Percentiles rank a stretch among this genome's conserved stretches.
Evolutionary conservation across 1,284 basidiomycete genomes (phyloP).

Genomic region (Laetiporus sulphureus): DNA sequence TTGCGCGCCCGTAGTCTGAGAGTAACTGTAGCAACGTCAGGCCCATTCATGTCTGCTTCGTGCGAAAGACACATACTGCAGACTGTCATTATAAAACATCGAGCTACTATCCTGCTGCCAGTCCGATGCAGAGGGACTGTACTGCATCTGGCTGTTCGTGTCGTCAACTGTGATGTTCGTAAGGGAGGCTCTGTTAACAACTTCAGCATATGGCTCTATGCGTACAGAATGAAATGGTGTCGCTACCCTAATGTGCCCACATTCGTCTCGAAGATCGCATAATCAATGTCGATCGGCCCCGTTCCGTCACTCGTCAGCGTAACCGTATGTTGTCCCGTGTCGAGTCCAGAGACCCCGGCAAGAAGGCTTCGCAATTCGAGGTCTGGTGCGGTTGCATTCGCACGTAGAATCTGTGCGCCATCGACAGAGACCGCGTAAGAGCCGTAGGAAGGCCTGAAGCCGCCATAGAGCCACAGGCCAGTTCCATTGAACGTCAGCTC

Average conservation of each 20-base stretch:
- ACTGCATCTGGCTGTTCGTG: constrained; percentile 30
- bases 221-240: neutral
- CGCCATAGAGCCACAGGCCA: constrained; percentile 46
- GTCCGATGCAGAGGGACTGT: constrained; percentile 29
- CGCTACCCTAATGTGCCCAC: constrained; percentile 31
- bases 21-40: constrained; percentile 34
- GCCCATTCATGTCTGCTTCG: too few species aligned
- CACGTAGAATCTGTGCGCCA: constrained; percentile 30
- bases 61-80: constrained; percentile 41
- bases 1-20: constrained; percentile 31
- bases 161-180: constrained; percentile 34
- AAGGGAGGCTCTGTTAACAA: constrained; percentile 21
- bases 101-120: constrained; percentile 28
- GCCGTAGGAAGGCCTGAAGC: constrained; percentile 40
- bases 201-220: neutral
- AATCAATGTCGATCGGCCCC: constrained; percentile 43
- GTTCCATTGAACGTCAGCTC: constrained; percentile 35
- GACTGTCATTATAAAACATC: constrained; percentile 30
- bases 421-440: constrained; percentile 41
- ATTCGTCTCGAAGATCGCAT: constrained; percentile 34
- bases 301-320: constrained; percentile 37
- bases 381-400: constrained; percentile 28
- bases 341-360: constrained; percentile 33
- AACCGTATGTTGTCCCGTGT: constrained; percentile 39
- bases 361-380: constrained; percentile 33